Base-by-base conservation (phyloP, 2,329 filamentous ascomycete species). In the Trichoderma oligosporum region DNA sequence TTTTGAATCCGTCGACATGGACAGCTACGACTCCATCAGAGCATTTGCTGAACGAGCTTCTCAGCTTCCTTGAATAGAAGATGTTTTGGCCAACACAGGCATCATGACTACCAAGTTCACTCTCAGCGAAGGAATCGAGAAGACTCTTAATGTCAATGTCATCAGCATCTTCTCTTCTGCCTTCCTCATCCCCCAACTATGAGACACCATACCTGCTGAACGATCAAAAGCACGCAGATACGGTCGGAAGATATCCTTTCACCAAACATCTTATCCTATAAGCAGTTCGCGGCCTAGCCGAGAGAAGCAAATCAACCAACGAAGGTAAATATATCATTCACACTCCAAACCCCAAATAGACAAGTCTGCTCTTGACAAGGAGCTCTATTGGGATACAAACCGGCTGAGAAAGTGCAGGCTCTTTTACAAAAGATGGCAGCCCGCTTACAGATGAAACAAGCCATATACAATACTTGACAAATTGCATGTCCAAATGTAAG, bases 1-100 rank as follows among this genome's bases (percentile, higher is more conserved):
- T 51, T 7, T 61, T 54, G 60, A n/a, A n/a, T 31, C 36, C n/a
- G 31, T 61, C 3, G 57, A 61, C 18, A 49, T 61, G 29, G 51
- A 52, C 18, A 57, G 25, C 25, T 59, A 55, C n/a, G 58, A 54
- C 8, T 55, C 53, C 18, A 45, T 60, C 38, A 51, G 52, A 11
- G 20, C 24, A 7, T 58, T 61, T 42, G 55, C 57, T 14, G 36
- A 14, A 9, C 57, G 49, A 11, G 60, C 58, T 1, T 18, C 47
- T 49, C 27, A 24, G 20, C 18, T 61, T 6, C 47, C 56, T 12
- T 33, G 57, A 1, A 38, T 61, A 5, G 57, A 61, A 14, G 38
- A 52, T 3, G 38, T 61, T 6, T 29, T 60, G 27, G 44, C 53
- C 31, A 60, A 61, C 27, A 58, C 60, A 2, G 48, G 53, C 16